A percentile compares a stretch with the other conserved stretches of the same genome.
phyloP scores from a whole-genome alignment of 208 protist species.

The Acanthamoeba royreba region DNA sequence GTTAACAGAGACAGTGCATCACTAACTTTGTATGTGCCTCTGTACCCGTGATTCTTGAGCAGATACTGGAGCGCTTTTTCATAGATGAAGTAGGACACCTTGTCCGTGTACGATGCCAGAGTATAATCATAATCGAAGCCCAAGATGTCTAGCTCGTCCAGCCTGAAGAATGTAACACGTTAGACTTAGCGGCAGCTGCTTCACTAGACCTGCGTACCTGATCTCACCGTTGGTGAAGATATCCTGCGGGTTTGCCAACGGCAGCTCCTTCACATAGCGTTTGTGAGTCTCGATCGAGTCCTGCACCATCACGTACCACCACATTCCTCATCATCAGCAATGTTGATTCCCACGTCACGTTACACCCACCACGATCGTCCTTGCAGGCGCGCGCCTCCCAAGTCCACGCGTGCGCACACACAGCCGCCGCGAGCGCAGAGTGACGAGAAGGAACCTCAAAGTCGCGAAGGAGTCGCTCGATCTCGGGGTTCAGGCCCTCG shows the following conservation, averaged over 20 bases:
- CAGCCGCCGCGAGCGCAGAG: background rate
- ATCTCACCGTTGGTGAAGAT: constrained; percentile 41
- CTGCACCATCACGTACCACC: background rate
- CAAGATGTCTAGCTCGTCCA: constrained; percentile 47
- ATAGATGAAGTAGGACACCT: constrained; percentile 62
- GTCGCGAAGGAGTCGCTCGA: background rate
- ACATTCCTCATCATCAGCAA: too few species aligned
- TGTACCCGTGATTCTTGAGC: constrained; percentile 42
- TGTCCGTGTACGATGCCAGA: constrained; percentile 54
- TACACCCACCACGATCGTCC: too few species aligned
- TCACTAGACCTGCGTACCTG: background rate
- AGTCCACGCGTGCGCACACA: background rate
- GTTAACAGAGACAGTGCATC: background rate
- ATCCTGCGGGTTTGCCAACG: background rate
- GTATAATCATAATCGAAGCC: constrained; percentile 70
- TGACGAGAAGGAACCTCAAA: background rate
- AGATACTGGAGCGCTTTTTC: constrained; percentile 44
- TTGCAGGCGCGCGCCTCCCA: background rate
- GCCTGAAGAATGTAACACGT: background rate
- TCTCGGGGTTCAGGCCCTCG: background rate
- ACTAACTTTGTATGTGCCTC: background rate
- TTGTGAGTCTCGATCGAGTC: background rate
- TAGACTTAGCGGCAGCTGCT: background rate
- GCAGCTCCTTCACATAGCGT: background rate
- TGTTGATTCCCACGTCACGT: background rate